Evolutionary conservation across 2,329 filamentous ascomycete genomes (phyloP).

Genomic region (Fusarium miscanthi): DNA sequence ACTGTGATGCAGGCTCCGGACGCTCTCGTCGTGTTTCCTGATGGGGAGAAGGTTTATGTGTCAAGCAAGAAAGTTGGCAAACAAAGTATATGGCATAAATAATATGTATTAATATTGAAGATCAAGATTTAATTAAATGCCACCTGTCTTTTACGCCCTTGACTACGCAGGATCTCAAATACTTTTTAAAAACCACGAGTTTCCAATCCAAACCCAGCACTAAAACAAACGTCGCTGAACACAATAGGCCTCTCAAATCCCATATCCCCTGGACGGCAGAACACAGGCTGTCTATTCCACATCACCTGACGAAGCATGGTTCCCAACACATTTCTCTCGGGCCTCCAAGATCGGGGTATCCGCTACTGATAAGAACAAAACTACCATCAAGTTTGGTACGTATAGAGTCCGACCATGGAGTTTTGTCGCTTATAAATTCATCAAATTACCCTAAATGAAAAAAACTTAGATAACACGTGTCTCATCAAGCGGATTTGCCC

Average conservation of each 20-base stretch:
- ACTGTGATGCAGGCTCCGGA: slow-evolving; percentile 5
- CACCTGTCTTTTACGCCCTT: rapidly evolving
- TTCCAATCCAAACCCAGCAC: neutral
- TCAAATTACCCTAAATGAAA: neutral
- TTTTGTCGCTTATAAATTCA: neutral
- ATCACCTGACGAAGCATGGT: too few relatives aligned
- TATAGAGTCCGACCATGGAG: neutral
- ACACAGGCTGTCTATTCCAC: too few relatives aligned
- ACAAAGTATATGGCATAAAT: neutral
- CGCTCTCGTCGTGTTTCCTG: slow-evolving; percentile 12
- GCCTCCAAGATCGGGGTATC: too few relatives aligned
- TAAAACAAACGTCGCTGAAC: neutral
- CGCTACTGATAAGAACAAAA: neutral
- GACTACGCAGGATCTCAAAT: too few relatives aligned
- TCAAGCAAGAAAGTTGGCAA: neutral
- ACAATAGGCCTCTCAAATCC: neutral
- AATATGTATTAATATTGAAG: neutral
- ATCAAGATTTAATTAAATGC: neutral
- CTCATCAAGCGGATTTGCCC: slow-evolving; percentile 8
- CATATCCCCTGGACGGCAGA: too few relatives aligned
- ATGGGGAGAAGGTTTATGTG: neutral
- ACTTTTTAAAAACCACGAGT: neutral
- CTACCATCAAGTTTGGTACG: neutral
- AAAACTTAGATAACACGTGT: neutral
- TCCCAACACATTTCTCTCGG: too few relatives aligned